Evolutionary conservation across 108 stramenopile genomes (phyloP), one percentile per base, ranked within the genome.

Genomic region (Licmophora abbreviata): DNA sequence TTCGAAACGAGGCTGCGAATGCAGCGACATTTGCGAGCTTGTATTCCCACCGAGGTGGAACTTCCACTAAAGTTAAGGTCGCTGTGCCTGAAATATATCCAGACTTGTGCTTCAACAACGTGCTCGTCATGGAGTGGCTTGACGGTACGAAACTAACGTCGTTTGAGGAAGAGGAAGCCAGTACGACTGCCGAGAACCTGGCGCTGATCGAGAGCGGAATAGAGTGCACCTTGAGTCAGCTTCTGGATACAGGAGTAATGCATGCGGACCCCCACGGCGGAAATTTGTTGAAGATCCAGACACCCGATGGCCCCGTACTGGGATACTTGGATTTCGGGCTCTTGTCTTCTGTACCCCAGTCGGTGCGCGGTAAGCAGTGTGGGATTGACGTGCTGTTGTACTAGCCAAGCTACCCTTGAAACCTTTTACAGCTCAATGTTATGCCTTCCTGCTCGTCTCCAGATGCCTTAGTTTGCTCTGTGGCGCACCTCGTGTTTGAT

Each of bases 271-370:
- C 87, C 3, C 83, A 88, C 54, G 73, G 69, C 0, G 87, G 83
- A 0, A 84, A 85, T 61, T 55, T 88, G 4, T 62, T 82, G 31
- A 88, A 83, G 11, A 23, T 38, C 30, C 21, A 22, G 37, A 3
- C 30, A 27, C 43, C 51, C 17, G 54, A 69, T 33, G 64, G 59
- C 29, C 27, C 35, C 4, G 47, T 71, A 12, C 55, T 83, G 15
- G 87, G 73, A 1, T 88, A 82, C 58, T 53, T 88, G 12, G 87
- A 88, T 43, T 88, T 83, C 67, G 87, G 87, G 4, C 45, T 88
- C 15, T 26, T 88, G 21, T 59, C 59, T 32, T 77, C 74, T 8
- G 67, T 88, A 22, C 81, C 80, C 5, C 30, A 44, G 20, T 56
- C 56, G 30, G 83, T 88, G 2, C 57, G 82, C n/a, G n/a, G n/a